phyloP scores from a whole-genome alignment of 2,329 filamentous ascomycete species.

The Aspergillus sp. region DNA sequence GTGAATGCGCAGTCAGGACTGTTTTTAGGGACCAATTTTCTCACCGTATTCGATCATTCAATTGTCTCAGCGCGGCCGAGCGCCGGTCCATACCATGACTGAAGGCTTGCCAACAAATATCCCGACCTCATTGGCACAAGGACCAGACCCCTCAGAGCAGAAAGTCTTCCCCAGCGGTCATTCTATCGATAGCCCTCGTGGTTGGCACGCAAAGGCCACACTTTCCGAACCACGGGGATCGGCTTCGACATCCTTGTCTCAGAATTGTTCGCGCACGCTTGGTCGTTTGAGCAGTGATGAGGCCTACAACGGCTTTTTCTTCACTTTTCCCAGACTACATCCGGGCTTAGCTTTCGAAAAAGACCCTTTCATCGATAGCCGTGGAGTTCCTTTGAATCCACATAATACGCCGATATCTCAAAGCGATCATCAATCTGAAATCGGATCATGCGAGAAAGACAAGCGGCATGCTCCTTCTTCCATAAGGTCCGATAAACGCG shows the following conservation, averaged over 20 bases:
- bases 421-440: constrained; percentile 6
- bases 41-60: neutral
- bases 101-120: neutral
- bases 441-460: neutral
- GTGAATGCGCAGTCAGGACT: neutral
- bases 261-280: neutral
- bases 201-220: neutral
- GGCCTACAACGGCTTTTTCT: neutral
- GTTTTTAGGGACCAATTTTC: neutral
- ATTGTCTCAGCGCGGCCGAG: neutral
- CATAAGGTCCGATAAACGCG: neutral
- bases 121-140: neutral
- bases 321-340: neutral
- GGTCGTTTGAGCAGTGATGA: neutral
- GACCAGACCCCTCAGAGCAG: neutral
- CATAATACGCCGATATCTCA: constrained; percentile 12
- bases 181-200: neutral
- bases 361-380: constrained; percentile 4
- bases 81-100: neutral
- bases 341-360: neutral
- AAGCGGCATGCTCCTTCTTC: neutral
- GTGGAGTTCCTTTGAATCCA: constrained; percentile 7
- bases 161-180: neutral
- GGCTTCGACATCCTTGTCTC: neutral
- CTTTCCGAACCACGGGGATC: neutral